Evolutionary conservation across 106 monocot species (phyloP).

Genomic region (Cymbidium sinense): DNA sequence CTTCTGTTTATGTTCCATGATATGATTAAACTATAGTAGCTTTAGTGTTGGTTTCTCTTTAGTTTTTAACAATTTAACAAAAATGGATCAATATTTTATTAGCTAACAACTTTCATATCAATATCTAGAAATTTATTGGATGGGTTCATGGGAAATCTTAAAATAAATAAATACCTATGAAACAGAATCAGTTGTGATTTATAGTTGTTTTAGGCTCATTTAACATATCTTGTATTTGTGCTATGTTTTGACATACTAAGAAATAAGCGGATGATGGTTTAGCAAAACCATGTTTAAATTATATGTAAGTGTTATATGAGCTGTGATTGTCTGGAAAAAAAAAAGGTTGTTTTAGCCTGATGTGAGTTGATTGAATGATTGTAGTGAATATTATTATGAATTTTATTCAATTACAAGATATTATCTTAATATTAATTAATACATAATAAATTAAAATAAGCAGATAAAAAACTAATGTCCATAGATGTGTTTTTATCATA

Average conservation of each 20-base stretch:
- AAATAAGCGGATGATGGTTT: background rate
- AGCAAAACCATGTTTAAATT: background rate
- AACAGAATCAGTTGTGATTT: background rate
- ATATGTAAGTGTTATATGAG: background rate
- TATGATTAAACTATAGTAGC: background rate
- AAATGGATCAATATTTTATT: background rate
- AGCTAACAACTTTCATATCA: background rate
- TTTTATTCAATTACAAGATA: background rate
- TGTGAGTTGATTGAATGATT: background rate
- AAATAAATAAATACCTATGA: too few relatives aligned
- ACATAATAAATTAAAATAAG: too few relatives aligned
- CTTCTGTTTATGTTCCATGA: background rate
- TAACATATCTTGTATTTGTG: background rate
- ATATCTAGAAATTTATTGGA: background rate
- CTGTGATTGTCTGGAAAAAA: background rate
- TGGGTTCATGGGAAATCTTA: too few relatives aligned
- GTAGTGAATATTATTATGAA: background rate
- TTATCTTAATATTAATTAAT: too few relatives aligned
- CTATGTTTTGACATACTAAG: background rate
- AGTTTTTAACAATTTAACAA: background rate
- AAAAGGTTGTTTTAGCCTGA: background rate
- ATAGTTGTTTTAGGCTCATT: background rate
- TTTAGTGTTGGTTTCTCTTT: background rate
- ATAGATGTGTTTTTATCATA: too few relatives aligned
- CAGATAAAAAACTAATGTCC: too few relatives aligned